Conservation (phyloP, 768 basidiomycete genomes). For the Mycena vulgaris region DNA sequence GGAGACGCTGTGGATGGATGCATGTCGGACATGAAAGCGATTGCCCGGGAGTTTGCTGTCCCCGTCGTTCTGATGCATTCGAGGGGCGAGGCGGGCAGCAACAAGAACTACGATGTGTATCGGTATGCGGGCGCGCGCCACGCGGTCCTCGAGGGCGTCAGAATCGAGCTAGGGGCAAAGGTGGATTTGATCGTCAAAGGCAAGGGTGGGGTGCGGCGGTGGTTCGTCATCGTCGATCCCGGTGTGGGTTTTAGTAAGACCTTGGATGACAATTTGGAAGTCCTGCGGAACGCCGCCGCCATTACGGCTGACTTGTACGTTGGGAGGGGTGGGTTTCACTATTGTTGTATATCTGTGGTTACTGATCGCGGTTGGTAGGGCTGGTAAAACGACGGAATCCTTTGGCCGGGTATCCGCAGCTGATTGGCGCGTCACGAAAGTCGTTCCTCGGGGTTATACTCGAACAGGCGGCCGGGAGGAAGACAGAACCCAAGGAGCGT, state of each 20-base stretch:
- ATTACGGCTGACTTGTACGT: constrained; percentile 61
- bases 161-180: constrained; percentile 78
- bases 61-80: constrained; percentile 97
- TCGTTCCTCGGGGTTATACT: constrained; percentile 85
- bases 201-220: constrained; percentile 81
- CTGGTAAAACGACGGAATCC: constrained; percentile 56
- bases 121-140: constrained; percentile 54
- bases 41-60: constrained; percentile 74
- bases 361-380: constrained; percentile 21
- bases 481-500: constrained; percentile 77
- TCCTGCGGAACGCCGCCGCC: constrained; percentile 68
- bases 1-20: constrained; percentile 56
- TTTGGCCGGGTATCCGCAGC: constrained; percentile 71
- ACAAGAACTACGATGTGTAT: constrained; percentile 76
- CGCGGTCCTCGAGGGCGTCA: constrained; percentile 76
- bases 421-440: constrained; percentile 89
- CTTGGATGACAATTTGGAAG: constrained; percentile 76
- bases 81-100: constrained; percentile 82
- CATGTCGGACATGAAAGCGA: constrained; percentile 73
- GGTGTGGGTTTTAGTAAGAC: constrained; percentile 97
- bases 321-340: constrained; percentile 45
- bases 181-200: constrained; percentile 77
- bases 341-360: background rate
- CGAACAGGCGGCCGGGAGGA: constrained; percentile 61
- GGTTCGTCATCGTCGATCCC: constrained; percentile 93